Conservation (phyloP, 2,329 filamentous ascomycete species). For the Epichloe hybrida region DNA sequence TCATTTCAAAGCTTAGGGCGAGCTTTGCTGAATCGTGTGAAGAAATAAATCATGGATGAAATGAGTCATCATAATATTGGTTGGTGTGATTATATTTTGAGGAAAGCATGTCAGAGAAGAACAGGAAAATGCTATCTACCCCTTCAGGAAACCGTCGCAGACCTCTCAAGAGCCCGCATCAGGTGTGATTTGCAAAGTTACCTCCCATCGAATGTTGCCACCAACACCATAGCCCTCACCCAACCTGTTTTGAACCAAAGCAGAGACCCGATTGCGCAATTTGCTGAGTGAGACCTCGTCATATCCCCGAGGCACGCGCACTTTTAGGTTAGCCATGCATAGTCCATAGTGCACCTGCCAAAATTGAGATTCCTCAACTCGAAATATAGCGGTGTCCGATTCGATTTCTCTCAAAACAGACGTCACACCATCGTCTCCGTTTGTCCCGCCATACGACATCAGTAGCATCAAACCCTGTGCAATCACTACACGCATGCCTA, state of each 20-base stretch:
- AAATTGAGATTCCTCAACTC: conserved; percentile 77
- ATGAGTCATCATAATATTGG: too few relatives aligned
- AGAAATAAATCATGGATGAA: too few relatives aligned
- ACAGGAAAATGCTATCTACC: not conserved
- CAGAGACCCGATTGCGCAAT: conserved; percentile 61
- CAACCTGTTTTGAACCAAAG: conserved; percentile 70
- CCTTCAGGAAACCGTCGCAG: not conserved
- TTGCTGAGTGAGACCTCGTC: conserved; percentile 60
- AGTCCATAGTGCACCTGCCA: conserved; percentile 98
- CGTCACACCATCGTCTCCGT: conserved; percentile 38
- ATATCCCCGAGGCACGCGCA: conserved; percentile 50
- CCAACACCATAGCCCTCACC: conserved; percentile 78
- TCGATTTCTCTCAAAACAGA: conserved; percentile 78
- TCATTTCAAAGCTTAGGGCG: too few relatives aligned
- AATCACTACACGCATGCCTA: conserved; percentile 72
- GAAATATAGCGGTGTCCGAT: conserved; percentile 59
- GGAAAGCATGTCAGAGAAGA: not conserved
- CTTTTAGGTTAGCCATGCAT: conserved; percentile 86
- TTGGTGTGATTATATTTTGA: not conserved
- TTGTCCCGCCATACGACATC: conserved; percentile 59
- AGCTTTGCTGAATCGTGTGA: too few relatives aligned
- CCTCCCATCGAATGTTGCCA: conserved; percentile 77
- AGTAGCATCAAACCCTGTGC: conserved; percentile 87
- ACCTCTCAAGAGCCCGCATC: conserved; percentile 13
- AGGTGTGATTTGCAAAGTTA: conserved; percentile 64